Evolutionary conservation across 352 stramenopile genomes (phyloP).

Genomic region (Pythium phragmitis): DNA sequence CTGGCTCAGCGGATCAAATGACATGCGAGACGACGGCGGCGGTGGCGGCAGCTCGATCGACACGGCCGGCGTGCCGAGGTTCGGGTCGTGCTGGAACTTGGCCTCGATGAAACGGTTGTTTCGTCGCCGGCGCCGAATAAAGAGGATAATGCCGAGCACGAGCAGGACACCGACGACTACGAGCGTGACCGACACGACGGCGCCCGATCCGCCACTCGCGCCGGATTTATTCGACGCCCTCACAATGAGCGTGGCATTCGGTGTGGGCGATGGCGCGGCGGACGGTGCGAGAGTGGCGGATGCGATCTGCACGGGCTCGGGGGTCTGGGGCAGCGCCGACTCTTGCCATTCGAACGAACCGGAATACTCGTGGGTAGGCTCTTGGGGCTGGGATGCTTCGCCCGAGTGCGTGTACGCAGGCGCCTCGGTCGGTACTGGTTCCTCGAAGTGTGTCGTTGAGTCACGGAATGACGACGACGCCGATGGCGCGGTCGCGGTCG

Average conservation of each 20-base stretch:
- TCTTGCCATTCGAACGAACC: conserved; percentile 16
- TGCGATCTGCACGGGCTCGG: not conserved
- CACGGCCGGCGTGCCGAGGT: conserved; percentile 19
- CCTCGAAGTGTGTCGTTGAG: conserved; percentile 2
- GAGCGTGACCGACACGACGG: conserved; percentile 16
- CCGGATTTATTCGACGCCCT: conserved; percentile 7
- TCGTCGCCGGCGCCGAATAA: conserved; percentile 1
- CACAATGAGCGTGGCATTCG: not conserved
- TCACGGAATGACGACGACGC: conserved; percentile 9
- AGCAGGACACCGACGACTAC: conserved; percentile 16
- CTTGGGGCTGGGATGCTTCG: not conserved
- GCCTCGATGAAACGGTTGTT: conserved; percentile 8
- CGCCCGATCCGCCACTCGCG: not conserved
- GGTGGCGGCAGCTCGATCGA: conserved; percentile 28
- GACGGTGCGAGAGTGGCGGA: conserved; percentile 2
- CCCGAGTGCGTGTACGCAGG: not conserved
- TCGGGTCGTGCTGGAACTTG: conserved; percentile 18
- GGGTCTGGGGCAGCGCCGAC: not conserved
- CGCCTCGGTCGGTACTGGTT: not conserved
- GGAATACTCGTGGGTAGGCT: not conserved
- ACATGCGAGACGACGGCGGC: conserved; percentile 18
- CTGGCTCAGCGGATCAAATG: conserved; percentile 11
- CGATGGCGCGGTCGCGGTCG: not conserved
- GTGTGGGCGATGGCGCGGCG: not conserved
- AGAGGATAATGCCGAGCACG: conserved; percentile 5